These are phyloP conservation scores for Nematocida displodere DNA, from an alignment of 371 early-diverging fungal species.

Conservation along the genomic window DNA sequence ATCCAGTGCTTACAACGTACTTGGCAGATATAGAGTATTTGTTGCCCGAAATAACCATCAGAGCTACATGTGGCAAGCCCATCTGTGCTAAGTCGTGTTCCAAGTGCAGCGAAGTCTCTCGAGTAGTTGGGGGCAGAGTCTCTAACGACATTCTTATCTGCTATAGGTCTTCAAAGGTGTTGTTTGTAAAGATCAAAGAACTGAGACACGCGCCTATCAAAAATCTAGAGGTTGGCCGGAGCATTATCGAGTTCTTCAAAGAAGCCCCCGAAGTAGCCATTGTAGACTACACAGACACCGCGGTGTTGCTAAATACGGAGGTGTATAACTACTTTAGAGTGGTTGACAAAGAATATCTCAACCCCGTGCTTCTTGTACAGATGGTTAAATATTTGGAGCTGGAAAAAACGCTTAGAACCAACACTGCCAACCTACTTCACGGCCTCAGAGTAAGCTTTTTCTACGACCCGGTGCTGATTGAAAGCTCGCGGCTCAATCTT, in stretches of 20 bases:
- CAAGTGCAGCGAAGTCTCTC: neutral
- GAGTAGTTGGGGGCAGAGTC: neutral
- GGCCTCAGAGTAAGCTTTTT: conserved; percentile 42
- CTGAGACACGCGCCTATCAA: conserved; percentile 35
- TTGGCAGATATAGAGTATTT: conserved; percentile 14
- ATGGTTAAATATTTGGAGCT: conserved; percentile 51
- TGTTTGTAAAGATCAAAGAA: conserved; percentile 39
- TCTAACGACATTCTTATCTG: neutral
- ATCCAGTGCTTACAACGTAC: conserved; percentile 19
- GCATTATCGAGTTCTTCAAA: neutral
- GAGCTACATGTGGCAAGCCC: conserved; percentile 9
- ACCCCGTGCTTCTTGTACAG: conserved; percentile 26
- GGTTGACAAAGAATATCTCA: conserved; percentile 27
- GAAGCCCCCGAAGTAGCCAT: neutral
- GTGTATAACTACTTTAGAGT: neutral
- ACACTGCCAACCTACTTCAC: conserved; percentile 1
- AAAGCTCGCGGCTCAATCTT: conserved; percentile 25
- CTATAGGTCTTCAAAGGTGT: conserved; percentile 31
- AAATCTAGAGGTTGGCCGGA: neutral
- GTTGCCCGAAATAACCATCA: conserved; percentile 13
- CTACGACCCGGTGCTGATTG: conserved; percentile 11
- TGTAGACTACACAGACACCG: conserved; percentile 10
- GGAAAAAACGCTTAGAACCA: conserved; percentile 12
- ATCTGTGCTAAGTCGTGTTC: conserved; percentile 16
- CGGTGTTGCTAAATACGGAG: conserved; percentile 9